Evolutionary conservation across 306 rosid genomes (phyloP).

Genomic region (Pueraria montana): DNA sequence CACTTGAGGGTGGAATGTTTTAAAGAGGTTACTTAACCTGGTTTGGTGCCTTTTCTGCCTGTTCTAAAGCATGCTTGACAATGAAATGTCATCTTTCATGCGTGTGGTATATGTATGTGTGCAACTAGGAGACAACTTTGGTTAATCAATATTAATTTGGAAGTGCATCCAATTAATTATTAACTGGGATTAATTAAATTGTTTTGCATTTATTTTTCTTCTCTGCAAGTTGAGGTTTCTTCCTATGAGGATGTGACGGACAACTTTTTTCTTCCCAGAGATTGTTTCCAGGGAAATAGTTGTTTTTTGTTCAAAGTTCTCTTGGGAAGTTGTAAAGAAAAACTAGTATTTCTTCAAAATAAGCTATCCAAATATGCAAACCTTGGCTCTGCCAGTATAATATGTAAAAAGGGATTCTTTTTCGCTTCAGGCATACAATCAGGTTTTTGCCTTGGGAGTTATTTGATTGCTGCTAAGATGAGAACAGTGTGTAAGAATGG

Average conservation of each 20-base stretch:
- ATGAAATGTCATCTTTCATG: constrained; percentile 37
- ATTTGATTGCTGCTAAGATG: constrained; percentile 10
- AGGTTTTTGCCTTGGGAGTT: constrained; percentile 13
- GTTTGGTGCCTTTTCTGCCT: constrained; percentile 39
- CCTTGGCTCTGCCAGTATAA: background rate
- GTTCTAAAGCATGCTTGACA: constrained; percentile 35
- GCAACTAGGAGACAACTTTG: constrained; percentile 23
- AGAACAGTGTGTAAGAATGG: background rate
- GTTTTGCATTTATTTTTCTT: background rate
- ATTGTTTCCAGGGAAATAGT: background rate
- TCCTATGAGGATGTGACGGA: background rate
- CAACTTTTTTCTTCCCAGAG: background rate
- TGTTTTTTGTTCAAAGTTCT: background rate
- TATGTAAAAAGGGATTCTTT: background rate
- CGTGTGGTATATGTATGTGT: constrained; percentile 35
- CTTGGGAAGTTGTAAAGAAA: background rate
- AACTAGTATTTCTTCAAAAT: background rate
- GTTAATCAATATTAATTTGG: constrained; percentile 6
- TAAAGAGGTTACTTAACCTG: background rate
- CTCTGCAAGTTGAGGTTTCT: constrained; percentile 5
- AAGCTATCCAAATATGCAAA: background rate
- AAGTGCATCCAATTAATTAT: background rate
- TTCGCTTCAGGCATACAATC: background rate
- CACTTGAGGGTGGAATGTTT: constrained; percentile 40
- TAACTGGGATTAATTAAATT: background rate